Conservation (phyloP, 441 rosid species). For the Eugenia klotzschiana region DNA sequence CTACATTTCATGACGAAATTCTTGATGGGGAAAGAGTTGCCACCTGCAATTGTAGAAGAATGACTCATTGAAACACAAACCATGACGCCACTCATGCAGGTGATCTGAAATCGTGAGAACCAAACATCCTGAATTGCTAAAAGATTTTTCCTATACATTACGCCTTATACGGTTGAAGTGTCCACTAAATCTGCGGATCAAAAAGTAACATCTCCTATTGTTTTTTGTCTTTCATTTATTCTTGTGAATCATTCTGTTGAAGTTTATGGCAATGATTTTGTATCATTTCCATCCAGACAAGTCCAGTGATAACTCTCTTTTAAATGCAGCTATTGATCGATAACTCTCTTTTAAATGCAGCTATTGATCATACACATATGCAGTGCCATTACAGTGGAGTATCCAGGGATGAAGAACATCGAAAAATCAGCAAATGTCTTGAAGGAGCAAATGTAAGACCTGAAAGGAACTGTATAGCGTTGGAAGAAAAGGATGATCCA, state of each 20-base stretch:
- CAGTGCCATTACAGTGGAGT: neutral
- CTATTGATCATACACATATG: neutral
- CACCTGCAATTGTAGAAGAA: neutral
- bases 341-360: neutral
- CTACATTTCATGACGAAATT: neutral
- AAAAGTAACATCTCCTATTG: neutral
- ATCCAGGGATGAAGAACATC: neutral
- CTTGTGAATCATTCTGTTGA: neutral
- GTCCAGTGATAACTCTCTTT: neutral
- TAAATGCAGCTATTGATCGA: neutral
- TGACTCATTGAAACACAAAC: neutral
- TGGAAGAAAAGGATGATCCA: conserved; percentile 96
- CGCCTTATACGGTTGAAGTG: neutral
- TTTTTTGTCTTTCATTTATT: neutral
- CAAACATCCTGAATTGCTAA: neutral
- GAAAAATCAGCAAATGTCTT: neutral
- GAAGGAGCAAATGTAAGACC: conserved; percentile 19
- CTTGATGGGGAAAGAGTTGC: neutral
- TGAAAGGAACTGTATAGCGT: conserved; percentile 78
- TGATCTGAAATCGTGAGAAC: neutral
- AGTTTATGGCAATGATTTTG: neutral
- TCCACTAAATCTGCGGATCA: neutral
- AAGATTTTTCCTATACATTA: neutral
- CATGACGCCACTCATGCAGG: neutral
- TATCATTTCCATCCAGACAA: neutral